Percentiles rank a stretch among this genome's conserved stretches.
These are phyloP conservation scores for Lignosus rhinocerotis DNA, from an alignment of 1,284 basidiomycete genomes.

Conservation along the genomic window DNA sequence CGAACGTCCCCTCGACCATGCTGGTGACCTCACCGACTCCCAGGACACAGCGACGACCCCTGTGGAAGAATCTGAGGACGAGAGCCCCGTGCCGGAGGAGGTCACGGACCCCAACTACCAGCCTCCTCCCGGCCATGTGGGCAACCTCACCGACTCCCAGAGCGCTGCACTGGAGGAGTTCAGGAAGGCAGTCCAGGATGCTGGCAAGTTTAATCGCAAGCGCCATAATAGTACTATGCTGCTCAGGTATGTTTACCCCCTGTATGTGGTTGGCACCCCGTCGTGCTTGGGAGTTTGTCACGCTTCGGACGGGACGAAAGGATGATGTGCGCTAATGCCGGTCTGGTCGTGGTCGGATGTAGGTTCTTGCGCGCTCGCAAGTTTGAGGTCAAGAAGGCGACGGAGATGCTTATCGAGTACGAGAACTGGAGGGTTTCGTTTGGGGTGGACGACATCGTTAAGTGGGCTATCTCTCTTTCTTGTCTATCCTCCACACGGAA, in stretches of 20 bases:
- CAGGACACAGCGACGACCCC: slow-evolving; percentile 10
- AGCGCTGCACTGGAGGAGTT: slow-evolving; percentile 74
- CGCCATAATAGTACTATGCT: slow-evolving; percentile 82
- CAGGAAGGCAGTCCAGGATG: slow-evolving; percentile 65
- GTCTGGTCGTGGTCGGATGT: not conserved
- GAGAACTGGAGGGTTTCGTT: slow-evolving; percentile 94
- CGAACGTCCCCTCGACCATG: slow-evolving; percentile 4
- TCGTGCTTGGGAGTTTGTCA: no score
- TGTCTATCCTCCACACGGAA: not conserved
- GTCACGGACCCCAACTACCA: slow-evolving; percentile 70
- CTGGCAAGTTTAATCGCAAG: slow-evolving; percentile 63
- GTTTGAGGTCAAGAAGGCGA: slow-evolving; percentile 84
- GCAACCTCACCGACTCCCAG: slow-evolving; percentile 79
- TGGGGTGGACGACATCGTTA: slow-evolving; percentile 84
- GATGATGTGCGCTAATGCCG: not conserved
- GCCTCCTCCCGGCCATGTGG: slow-evolving; percentile 76
- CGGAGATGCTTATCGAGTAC: slow-evolving; percentile 80
- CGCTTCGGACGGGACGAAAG: not conserved
- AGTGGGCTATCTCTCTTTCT: slow-evolving; percentile 48
- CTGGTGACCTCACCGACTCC: slow-evolving; percentile 12
- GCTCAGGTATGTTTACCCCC: slow-evolving; percentile 52
- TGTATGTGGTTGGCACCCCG: not conserved
- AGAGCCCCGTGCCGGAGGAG: slow-evolving; percentile 57
- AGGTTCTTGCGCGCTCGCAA: slow-evolving; percentile 93
- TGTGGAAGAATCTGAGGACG: slow-evolving; percentile 39